These are phyloP conservation scores for Chaetomidium leptoderma DNA, from an alignment of 495 filamentous ascomycete species.

Conservation along the genomic window DNA sequence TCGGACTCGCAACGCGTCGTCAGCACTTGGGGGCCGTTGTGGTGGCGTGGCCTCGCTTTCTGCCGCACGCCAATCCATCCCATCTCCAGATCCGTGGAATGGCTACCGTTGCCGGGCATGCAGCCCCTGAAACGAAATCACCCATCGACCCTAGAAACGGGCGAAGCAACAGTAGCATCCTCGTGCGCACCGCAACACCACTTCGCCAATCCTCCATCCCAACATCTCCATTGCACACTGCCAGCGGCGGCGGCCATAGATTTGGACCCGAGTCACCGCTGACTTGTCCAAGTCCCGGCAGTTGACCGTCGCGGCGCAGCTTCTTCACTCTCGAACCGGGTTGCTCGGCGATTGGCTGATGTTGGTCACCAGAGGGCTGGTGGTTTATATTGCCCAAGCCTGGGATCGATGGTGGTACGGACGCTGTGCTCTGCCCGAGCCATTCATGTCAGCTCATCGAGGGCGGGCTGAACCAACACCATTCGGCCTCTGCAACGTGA, in stretches of 20 bases:
- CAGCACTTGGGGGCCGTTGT: no score
- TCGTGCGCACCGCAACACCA: background rate
- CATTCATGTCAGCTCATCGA: background rate
- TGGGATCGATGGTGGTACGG: constrained; percentile 2
- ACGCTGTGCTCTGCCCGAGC: background rate
- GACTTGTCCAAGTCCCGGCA: constrained; percentile 8
- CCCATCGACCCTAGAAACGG: no score
- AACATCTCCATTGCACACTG: background rate
- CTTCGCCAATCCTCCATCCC: background rate
- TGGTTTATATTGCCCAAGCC: constrained; percentile 16
- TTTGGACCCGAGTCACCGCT: constrained; percentile 9
- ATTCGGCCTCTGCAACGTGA: background rate
- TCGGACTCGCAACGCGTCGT: no score
- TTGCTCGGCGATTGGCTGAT: constrained; percentile 6
- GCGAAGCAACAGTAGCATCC: background rate
- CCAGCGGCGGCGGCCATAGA: no score
- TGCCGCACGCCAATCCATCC: no score
- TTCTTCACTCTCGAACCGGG: background rate
- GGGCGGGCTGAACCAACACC: background rate
- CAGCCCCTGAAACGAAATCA: no score
- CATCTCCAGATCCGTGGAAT: no score
- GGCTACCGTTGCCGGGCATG: no score
- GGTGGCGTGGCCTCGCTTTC: no score
- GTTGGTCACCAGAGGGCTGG: constrained; percentile 11
- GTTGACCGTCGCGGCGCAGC: background rate